Evolutionary conservation across 176 grass and related monocot genomes (phyloP).

Genomic region (Avena eriantha): DNA sequence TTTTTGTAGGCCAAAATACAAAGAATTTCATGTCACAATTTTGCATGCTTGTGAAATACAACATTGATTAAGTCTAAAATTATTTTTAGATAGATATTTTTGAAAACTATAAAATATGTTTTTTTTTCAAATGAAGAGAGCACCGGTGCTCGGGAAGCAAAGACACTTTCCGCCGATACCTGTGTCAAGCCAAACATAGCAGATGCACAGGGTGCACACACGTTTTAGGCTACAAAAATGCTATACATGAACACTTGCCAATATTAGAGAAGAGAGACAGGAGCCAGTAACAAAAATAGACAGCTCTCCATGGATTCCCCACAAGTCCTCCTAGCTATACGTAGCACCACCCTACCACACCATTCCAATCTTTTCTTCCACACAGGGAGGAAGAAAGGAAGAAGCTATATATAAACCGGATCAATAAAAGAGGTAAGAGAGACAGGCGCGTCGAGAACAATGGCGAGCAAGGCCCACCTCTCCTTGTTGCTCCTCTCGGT

Average conservation of each 20-base stretch:
- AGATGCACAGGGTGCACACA: background rate
- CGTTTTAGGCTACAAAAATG: background rate
- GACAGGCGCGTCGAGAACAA: background rate
- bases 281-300: conserved; percentile 41
- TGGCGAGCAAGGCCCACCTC: conserved; percentile 39
- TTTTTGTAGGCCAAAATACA: too few relatives aligned
- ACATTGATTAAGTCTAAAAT: too few relatives aligned
- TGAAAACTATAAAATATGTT: too few relatives aligned
- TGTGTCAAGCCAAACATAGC: conserved; percentile 33
- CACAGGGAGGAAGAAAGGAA: conserved; percentile 23
- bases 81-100: too few relatives aligned
- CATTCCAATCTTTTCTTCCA: conserved; percentile 41
- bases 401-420: background rate
- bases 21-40: too few relatives aligned
- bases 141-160: too few relatives aligned
- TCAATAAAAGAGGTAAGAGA: background rate
- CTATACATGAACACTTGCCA: conserved; percentile 25
- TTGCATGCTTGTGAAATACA: too few relatives aligned
- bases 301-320: conserved; percentile 22
- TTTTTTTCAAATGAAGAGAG: too few relatives aligned
- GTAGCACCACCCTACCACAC: background rate
- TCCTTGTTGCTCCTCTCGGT: conserved; percentile 51
- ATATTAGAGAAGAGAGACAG: conserved; percentile 39
- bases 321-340: conserved; percentile 1
- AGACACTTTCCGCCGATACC: too few relatives aligned